Evolutionary conservation across 2,329 filamentous ascomycete species (phyloP).

Genomic region (Achaetomium macrosporum): DNA sequence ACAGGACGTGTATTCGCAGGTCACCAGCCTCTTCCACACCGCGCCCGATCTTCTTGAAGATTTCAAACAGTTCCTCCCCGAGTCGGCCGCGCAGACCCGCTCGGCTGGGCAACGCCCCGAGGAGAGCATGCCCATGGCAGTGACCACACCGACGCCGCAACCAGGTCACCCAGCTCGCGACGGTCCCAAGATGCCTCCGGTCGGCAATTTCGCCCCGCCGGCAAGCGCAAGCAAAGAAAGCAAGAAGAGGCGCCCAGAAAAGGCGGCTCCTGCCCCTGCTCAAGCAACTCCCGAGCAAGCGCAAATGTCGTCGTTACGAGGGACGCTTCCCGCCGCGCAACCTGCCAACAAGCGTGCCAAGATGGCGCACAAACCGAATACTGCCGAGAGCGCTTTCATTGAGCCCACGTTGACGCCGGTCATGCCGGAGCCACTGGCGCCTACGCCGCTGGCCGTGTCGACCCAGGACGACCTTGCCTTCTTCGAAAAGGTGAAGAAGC

Average conservation of each 20-base stretch:
- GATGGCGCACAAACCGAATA: constrained; percentile 60
- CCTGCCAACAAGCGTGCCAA: constrained; percentile 62
- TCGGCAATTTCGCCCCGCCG: constrained; percentile 87
- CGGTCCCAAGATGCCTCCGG: constrained; percentile 78
- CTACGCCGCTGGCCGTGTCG: constrained; percentile 65
- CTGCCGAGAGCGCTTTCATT: constrained; percentile 52
- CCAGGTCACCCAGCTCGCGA: constrained; percentile 44
- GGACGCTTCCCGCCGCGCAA: constrained; percentile 28
- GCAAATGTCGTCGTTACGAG: constrained; percentile 34
- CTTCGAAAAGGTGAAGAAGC: constrained; percentile 96
- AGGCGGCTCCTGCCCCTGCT: constrained; percentile 44
- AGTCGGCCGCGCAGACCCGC: constrained; percentile 61
- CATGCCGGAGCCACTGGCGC: constrained; percentile 79
- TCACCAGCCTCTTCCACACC: constrained; percentile 86
- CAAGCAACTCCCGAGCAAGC: constrained; percentile 37
- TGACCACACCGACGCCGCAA: constrained; percentile 51
- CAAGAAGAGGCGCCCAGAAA: constrained; percentile 72
- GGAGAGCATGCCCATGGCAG: constrained; percentile 55
- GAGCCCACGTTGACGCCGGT: constrained; percentile 86
- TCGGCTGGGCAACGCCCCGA: constrained; percentile 56
- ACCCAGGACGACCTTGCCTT: constrained; percentile 83
- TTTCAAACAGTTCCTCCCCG: constrained; percentile 96
- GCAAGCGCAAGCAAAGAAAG: constrained; percentile 78
- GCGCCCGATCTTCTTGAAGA: constrained; percentile 94
- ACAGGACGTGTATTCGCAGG: constrained; percentile 95